These are phyloP conservation scores for Venturia carpophila DNA, from an alignment of 2,329 filamentous ascomycete species.

Conservation along the genomic window DNA sequence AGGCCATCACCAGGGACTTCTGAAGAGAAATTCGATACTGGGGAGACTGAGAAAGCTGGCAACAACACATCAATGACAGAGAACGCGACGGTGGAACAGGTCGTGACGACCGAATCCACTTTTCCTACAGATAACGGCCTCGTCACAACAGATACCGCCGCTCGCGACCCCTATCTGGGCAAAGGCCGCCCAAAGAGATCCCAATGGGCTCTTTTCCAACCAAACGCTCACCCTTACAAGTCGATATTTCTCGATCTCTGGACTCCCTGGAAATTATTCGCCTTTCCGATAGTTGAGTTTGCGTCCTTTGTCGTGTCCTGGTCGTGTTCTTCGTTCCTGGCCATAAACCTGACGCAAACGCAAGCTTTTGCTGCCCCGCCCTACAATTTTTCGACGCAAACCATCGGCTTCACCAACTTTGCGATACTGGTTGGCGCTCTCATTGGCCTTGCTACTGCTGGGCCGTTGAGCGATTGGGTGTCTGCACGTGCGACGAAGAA, in stretches of 20 bases:
- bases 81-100: conserved; percentile 25
- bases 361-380: conserved; percentile 23
- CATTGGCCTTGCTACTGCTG: conserved; percentile 48
- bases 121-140: conserved; percentile 24
- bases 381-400: conserved; percentile 16
- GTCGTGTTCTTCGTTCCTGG: conserved; percentile 50
- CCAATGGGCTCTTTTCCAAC: conserved; percentile 50
- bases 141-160: conserved; percentile 31
- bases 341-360: conserved; percentile 53
- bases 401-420: conserved; percentile 32
- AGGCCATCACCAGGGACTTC: conserved; percentile 17
- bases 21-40: conserved; percentile 23
- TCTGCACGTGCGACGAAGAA: conserved; percentile 44
- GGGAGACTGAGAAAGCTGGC: not conserved
- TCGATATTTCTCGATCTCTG: conserved; percentile 48
- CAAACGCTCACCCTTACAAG: conserved; percentile 39
- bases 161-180: conserved; percentile 48
- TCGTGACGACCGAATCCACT: conserved; percentile 23
- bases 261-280: conserved; percentile 54
- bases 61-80: conserved; percentile 19
- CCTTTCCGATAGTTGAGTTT: conserved; percentile 56
- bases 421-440: conserved; percentile 47
- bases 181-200: conserved; percentile 46
- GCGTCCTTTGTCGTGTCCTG: conserved; percentile 55
- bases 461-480: conserved; percentile 51